Evolutionary conservation across 2,329 filamentous ascomycete genomes (phyloP), one percentile per base, ranked within the genome.

Genomic region (Pseudopithomyces chartarum): DNA sequence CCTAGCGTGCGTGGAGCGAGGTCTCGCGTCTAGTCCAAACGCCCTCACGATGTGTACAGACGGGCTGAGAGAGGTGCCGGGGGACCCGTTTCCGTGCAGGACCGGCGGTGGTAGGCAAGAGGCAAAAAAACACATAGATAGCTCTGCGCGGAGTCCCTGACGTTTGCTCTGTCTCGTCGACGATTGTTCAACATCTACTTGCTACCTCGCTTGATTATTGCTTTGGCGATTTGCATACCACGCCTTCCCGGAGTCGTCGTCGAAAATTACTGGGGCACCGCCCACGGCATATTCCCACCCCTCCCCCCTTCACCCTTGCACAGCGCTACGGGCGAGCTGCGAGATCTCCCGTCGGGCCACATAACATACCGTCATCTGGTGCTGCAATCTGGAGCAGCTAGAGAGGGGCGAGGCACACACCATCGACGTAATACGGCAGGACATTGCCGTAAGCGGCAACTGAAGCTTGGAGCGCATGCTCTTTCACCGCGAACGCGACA

Each of bases 341-440:
- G 49, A 67, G 64, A 63, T 62, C 60, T 62, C 54, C 62, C 62
- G 61, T 58, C 63, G 55, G 58, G 39, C 57, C 44, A 19, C 29
- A 57, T 64, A 59, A 56, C 63, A 63, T 53, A 54, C 65, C 69
- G 67, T 71, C 68, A 71, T 56, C 26, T 22, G 38, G 10, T 66
- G 68, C 54, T 60, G 64, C 58, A 57, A 60, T 58, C 58, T 44
- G 55, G 58, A 50, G 57, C 53, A 40, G n/a, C 29, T 22, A 10
- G 47, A 52, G 56, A 45, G 48, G 54, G 34, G 45, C 43, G 55
- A n/a, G n/a, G 49, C 56, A 17, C 12, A 48, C 13, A 53, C 56
- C 62, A 54, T 54, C 60, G 57, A 59, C 53, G 60, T 64, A 62
- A 52, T 52, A 57, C 63, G 55, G 56, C 57, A 63, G 56, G 39